Percentiles rank a stretch among this genome's conserved stretches.
These are phyloP conservation scores for Helicostylum pulchrum DNA, from an alignment of 192 early-diverging fungal genomes.

Conservation along the genomic window DNA sequence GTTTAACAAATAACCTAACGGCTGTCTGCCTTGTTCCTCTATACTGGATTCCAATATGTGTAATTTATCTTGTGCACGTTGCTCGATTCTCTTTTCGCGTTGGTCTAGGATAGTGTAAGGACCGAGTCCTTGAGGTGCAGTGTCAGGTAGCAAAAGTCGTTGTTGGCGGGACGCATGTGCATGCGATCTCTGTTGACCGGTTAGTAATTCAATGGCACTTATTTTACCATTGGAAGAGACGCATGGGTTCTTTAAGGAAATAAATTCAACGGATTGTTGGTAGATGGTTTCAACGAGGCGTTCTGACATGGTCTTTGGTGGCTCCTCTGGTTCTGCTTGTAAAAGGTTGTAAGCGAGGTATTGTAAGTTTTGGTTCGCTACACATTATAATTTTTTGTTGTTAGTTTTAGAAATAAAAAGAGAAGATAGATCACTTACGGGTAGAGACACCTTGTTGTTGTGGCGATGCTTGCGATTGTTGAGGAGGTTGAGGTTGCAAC, in stretches of 20 bases:
- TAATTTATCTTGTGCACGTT: constrained; percentile 74
- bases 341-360: not conserved
- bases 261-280: constrained; percentile 29
- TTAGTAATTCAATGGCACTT: constrained; percentile 40
- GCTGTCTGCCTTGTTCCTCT: constrained; percentile 31
- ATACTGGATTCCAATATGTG: constrained; percentile 48
- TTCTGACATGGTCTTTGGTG: constrained; percentile 39
- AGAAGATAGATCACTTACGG: too few species aligned
- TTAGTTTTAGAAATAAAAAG: not conserved
- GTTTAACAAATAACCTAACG: constrained; percentile 39
- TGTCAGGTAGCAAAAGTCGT: constrained; percentile 65
- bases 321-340: constrained; percentile 30
- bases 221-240: not conserved
- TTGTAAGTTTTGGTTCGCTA: not conserved
- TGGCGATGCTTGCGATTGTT: not conserved
- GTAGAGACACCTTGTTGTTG: too few species aligned
- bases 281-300: constrained; percentile 50
- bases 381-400: not conserved
- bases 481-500: constrained; percentile 20
- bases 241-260: constrained; percentile 16
- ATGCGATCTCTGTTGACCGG: constrained; percentile 46
- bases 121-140: constrained; percentile 76
- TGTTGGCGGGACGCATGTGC: constrained; percentile 56
- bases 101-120: constrained; percentile 70
- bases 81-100: constrained; percentile 64